Evolutionary conservation across 345 rosid genomes (phyloP), one percentile per base, ranked within the genome.

Genomic region (Mallotus nudiflorus): DNA sequence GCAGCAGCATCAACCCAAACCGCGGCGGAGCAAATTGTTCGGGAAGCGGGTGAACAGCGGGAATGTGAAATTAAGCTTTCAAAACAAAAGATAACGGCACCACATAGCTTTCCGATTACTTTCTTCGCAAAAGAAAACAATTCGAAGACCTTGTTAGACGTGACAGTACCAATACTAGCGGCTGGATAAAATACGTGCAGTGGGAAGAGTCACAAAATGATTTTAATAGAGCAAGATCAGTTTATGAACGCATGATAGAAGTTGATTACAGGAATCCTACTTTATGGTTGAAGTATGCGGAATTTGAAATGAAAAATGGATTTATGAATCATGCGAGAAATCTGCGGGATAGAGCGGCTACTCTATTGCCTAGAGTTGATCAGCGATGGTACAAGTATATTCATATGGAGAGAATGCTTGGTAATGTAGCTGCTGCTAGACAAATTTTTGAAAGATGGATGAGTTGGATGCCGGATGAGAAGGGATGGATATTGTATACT

Each of bases 191-290:
- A 77, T 93, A 93, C n/a, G 98, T 96, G 0, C 88, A 83, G 62
- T 93, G 96, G 97, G 98, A 93, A 71, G 98, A 93, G 73, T 89
- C 98, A 0, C 98, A 91, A 82, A 89, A 89, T 68, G 98, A 91
- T 46, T 93, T 89, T 79, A 75, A 77, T 27, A 88, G 98, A 0
- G 97, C 97, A 0, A 85, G 94, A 6, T 88, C 94, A n/a, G 91
- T 93, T 1, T 93, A 94, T 94, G 98, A 91, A 67, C 85, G 98
- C 1, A 97, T 94, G 3, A 73, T 91, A 3, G 93, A 87, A 59
- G 90, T 87, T 1, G 91, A 91, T 62, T 88, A 91, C 78, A 59
- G 86, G 60, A 91, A 88, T 72, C 98, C 86, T 66, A 87, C 96
- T 3, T 78, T 93, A 1, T 93, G 98, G 98, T 83, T 91, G 7